phyloP scores from a whole-genome alignment of 2,329 filamentous ascomycete genomes.

The Calycina marina region DNA sequence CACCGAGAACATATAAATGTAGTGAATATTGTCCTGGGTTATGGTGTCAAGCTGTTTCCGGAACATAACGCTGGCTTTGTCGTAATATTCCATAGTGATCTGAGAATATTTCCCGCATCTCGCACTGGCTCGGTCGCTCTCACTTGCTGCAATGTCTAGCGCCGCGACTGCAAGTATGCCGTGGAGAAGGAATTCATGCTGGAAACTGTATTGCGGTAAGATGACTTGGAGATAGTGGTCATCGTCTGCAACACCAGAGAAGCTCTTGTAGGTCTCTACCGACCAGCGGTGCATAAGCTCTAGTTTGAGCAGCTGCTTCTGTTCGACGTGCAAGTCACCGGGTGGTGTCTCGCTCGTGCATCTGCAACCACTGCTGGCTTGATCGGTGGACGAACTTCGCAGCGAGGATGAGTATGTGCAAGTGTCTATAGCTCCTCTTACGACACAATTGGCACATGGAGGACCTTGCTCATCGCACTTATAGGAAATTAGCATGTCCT shows the following conservation, averaged over 20 bases:
- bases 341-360: background rate
- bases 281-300: conserved; percentile 5
- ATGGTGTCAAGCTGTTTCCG: conserved; percentile 1
- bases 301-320: background rate
- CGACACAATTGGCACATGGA: conserved; percentile 1
- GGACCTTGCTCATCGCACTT: conserved; percentile 2
- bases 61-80: conserved; percentile 2
- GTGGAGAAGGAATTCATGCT: conserved; percentile 1
- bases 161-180: conserved; percentile 2
- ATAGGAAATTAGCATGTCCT: background rate
- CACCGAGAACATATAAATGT: conserved; percentile 2
- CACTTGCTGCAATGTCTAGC: background rate
- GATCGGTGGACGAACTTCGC: background rate
- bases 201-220: background rate
- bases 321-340: background rate
- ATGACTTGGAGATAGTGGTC: conserved; percentile 1
- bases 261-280: conserved; percentile 1
- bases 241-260: conserved; percentile 2
- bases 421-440: background rate
- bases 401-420: conserved; percentile 1
- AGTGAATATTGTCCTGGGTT: conserved; percentile 1
- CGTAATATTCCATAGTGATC: conserved; percentile 2
- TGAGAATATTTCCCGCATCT: conserved; percentile 1
- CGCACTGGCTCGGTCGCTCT: background rate
- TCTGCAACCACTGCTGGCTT: too few species aligned